These are phyloP conservation scores for Saksenaea oblongispora DNA, from an alignment of 371 early-diverging fungal genomes.

Conservation along the genomic window DNA sequence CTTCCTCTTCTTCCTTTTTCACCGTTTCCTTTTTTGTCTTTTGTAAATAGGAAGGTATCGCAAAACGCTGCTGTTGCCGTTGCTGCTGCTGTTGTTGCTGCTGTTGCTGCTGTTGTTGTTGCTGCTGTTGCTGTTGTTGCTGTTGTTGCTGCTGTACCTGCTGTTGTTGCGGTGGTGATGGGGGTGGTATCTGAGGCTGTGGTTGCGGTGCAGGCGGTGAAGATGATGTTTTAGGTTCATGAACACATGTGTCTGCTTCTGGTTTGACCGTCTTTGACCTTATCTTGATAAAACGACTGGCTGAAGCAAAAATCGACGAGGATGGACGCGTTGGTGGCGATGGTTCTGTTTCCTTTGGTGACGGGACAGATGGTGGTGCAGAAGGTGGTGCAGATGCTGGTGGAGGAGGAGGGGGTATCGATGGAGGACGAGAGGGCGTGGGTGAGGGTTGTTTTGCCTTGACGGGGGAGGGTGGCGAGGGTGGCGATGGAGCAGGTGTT, in stretches of 20 bases:
- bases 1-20: slow-evolving; percentile 23
- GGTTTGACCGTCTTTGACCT: neutral
- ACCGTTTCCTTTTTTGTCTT: slow-evolving; percentile 6
- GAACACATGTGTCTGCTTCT: slow-evolving; percentile 6
- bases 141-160: no score
- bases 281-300: slow-evolving; percentile 17
- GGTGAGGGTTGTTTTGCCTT: neutral
- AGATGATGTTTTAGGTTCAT: neutral
- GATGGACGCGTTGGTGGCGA: slow-evolving; percentile 17
- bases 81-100: no score
- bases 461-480: slow-evolving; percentile 5
- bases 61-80: neutral
- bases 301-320: slow-evolving; percentile 18
- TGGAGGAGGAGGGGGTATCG: neutral
- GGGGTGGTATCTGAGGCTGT: slow-evolving; percentile 1
- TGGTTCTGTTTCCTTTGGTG: neutral
- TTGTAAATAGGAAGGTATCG: slow-evolving; percentile 2
- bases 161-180: neutral
- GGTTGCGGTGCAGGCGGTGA: neutral
- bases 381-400: slow-evolving; percentile 7
- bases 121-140: no score
- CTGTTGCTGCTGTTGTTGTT: no score
- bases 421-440: neutral
- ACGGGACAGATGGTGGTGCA: neutral
- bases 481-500: slow-evolving; percentile 1